Evolutionary conservation across 1,284 basidiomycete genomes (phyloP).

Genomic region (Microbotryum violaceum): DNA sequence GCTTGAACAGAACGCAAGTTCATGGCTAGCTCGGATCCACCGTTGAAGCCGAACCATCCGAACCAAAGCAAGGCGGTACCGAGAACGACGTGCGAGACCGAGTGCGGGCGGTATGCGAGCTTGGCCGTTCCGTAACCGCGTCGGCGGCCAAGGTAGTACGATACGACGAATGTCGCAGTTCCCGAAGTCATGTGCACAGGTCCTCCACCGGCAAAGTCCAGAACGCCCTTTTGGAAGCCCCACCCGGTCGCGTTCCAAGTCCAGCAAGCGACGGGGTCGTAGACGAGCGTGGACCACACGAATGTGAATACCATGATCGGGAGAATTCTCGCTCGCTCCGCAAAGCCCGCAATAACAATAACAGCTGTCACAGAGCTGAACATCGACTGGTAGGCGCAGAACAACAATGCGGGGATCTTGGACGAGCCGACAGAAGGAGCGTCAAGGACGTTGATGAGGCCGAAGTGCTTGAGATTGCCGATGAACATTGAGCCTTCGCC

Average conservation of each 20-base stretch:
- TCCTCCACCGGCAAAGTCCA: conserved; percentile 79
- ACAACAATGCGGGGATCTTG: conserved; percentile 67
- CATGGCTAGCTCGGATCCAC: conserved; percentile 72
- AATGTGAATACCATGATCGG: conserved; percentile 84
- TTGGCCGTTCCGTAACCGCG: conserved; percentile 80
- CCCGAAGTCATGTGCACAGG: conserved; percentile 90
- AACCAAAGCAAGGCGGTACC: conserved; percentile 86
- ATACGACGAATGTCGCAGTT: conserved; percentile 74
- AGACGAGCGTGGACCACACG: conserved; percentile 75
- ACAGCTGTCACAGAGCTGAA: conserved; percentile 67
- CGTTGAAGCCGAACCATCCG: conserved; percentile 77
- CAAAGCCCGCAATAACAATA: conserved; percentile 60
- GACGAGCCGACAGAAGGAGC: conserved; percentile 62
- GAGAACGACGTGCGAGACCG: conserved; percentile 76
- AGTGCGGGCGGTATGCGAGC: conserved; percentile 85
- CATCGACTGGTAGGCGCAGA: conserved; percentile 81
- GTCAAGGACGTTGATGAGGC: conserved; percentile 69
- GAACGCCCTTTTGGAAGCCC: conserved; percentile 81
- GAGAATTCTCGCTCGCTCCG: conserved; percentile 79
- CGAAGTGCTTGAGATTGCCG: conserved; percentile 60
- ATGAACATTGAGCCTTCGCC: conserved; percentile 43
- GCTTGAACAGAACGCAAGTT: conserved; percentile 79
- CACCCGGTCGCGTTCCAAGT: conserved; percentile 87
- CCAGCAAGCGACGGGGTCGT: conserved; percentile 79
- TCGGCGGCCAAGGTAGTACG: conserved; percentile 80